Evolutionary conservation across 2,329 filamentous ascomycete species (phyloP).

Genomic region (Diaporthe sp.): DNA sequence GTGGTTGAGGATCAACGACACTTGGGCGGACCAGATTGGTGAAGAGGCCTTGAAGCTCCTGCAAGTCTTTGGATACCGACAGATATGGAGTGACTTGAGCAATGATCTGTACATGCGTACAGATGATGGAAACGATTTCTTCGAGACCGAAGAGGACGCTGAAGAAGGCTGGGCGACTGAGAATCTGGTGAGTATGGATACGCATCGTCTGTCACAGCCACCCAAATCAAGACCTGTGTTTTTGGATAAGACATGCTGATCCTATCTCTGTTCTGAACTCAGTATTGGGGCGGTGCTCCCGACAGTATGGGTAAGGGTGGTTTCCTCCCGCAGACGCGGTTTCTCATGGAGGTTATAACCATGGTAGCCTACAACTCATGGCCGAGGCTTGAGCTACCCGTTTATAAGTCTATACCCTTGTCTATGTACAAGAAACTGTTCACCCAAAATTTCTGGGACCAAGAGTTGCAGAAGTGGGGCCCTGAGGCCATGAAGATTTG

Average conservation of each 20-base stretch:
- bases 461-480: conserved; percentile 24
- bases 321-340: neutral
- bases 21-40: neutral
- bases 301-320: neutral
- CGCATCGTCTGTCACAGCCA: no score
- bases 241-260: neutral
- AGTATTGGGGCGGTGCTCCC: conserved; percentile 17
- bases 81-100: neutral
- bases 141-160: neutral
- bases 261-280: neutral
- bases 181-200: conserved; percentile 20
- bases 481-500: conserved; percentile 20
- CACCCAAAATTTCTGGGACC: conserved; percentile 29
- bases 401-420: neutral
- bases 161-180: conserved; percentile 38
- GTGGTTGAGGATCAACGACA: conserved; percentile 24
- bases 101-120: neutral
- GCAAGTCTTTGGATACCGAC: conserved; percentile 16
- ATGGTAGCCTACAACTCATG: neutral
- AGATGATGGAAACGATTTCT: neutral
- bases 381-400: neutral
- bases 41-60: neutral
- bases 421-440: conserved; percentile 15
- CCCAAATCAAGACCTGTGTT: no score
- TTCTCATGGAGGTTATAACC: conserved; percentile 3